These are phyloP conservation scores for Rhizopogon vesiculosus DNA, from an alignment of 768 basidiomycete species.

Conservation along the genomic window DNA sequence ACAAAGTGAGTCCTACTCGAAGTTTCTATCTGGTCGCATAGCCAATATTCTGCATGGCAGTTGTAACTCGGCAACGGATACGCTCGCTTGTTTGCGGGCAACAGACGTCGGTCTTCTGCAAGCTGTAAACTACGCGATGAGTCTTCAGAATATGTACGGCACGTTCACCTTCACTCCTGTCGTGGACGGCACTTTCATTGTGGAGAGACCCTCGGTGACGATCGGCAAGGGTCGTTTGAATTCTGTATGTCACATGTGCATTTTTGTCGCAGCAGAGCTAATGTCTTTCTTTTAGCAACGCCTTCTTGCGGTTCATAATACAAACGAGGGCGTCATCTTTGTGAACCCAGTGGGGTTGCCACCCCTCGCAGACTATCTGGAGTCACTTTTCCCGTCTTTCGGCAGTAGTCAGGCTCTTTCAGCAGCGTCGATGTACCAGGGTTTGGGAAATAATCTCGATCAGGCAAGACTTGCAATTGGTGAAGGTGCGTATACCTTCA, in stretches of 20 bases:
- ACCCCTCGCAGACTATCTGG: conserved; percentile 25
- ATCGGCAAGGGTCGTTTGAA: conserved; percentile 24
- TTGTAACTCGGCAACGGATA: conserved; percentile 15
- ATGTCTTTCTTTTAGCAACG: conserved; percentile 14
- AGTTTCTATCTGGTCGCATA: not conserved
- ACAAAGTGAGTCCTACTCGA: conserved; percentile 8
- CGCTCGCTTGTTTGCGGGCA: conserved; percentile 22
- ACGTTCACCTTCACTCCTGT: conserved; percentile 30
- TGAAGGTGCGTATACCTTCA: conserved; percentile 28
- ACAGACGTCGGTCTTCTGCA: conserved; percentile 16
- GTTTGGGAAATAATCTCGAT: conserved; percentile 25
- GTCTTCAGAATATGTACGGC: conserved; percentile 20
- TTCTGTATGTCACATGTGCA: conserved; percentile 19
- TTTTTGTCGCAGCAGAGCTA: not conserved
- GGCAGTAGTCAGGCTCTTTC: conserved; percentile 16
- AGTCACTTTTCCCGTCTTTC: conserved; percentile 36
- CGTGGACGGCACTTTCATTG: conserved; percentile 31
- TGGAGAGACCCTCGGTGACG: conserved; percentile 26
- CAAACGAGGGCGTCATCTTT: conserved; percentile 31
- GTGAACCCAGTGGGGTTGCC: conserved; percentile 20
- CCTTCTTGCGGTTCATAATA: conserved; percentile 35
- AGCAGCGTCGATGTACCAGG: conserved; percentile 24
- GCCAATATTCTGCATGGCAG: conserved; percentile 8
- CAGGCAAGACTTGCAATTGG: conserved; percentile 33
- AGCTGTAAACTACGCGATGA: conserved; percentile 22